Base-by-base conservation (phyloP, 1,284 basidiomycete genomes). In the Acaromyces ingoldii region DNA sequence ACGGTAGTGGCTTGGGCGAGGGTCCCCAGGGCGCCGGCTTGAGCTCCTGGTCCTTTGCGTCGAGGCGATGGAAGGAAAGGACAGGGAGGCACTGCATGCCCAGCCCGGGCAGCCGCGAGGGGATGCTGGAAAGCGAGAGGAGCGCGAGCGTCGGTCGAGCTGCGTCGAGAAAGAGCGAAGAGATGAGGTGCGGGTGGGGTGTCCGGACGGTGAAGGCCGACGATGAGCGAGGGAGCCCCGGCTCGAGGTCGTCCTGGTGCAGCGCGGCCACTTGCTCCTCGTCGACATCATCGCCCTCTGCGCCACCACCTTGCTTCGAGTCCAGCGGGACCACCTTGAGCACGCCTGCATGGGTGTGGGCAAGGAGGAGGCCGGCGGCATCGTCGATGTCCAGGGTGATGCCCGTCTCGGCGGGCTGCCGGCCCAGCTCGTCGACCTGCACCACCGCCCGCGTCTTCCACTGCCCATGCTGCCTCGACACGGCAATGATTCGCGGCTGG, bases 11-110 rank as follows among this genome's bases (percentile, higher is more conserved):
- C 30, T 57, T 62, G 11, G 57, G 54, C 6, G 60, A 51, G 2
- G 66, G 61, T 4, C 61, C 61, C 70, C 70, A 74, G 0, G 64
- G 54, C 11, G 71, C 49, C 2, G 63, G 64, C 2, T 38, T 50
- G 11, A 74, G 58, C 24, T 70, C 54, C 19, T 70, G 63, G 1
- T 34, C 51, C 19, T 25, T 25, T 3, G 39, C 22, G 17, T 72
- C 50, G 36, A 73, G 42, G 3, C 54, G 38, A 39, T 74, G 65
- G 54, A 70, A 74, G 0, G 72, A 73, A 29, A 74, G 65, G 13
- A 74, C 69, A 1, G 72, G 72, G 17, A 65, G 55, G 44, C 67
- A 65, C 19, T 64, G 65, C 39, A 54, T 49, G 28, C 70, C 70
- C 11, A 71, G 56, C 9, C 70, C 69, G 6, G 63, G 60, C 4